A percentile compares a stretch with the other conserved stretches of the same genome.
Conservation (phyloP, 2,329 filamentous ascomycete genomes). For the Neonectria hederae region DNA sequence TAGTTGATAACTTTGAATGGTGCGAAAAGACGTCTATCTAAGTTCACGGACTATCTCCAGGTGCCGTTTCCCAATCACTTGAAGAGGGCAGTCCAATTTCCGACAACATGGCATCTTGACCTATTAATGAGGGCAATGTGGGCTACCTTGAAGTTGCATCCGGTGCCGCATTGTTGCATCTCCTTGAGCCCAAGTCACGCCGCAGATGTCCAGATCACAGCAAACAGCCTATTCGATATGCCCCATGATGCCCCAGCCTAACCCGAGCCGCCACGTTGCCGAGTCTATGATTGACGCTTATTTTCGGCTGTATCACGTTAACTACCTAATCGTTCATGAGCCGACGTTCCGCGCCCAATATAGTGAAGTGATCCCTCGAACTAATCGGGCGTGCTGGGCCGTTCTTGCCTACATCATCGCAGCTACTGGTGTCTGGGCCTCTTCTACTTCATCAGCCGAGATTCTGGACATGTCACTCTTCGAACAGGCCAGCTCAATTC, state of each 20-base stretch:
- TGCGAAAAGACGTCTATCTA: constrained; percentile 45
- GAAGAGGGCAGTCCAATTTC: constrained; percentile 44
- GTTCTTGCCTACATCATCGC: constrained; percentile 48
- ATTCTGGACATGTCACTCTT: constrained; percentile 43
- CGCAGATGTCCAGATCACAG: constrained; percentile 34
- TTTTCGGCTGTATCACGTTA: constrained; percentile 55
- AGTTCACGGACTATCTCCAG: constrained; percentile 41
- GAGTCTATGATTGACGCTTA: constrained; percentile 48
- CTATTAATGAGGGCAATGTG: constrained; percentile 48
- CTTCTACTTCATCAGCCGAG: constrained; percentile 32
- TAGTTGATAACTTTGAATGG: constrained; percentile 51
- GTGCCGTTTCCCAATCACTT: constrained; percentile 23
- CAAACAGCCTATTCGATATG: constrained; percentile 15
- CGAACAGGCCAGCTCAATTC: constrained; percentile 43
- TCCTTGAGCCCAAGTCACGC: constrained; percentile 46
- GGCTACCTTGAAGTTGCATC: constrained; percentile 59
- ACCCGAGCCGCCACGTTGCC: constrained; percentile 46
- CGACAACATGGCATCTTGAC: constrained; percentile 52
- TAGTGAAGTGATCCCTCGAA: constrained; percentile 46
- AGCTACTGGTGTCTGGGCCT: constrained; percentile 50
- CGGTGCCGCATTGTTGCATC: constrained; percentile 54
- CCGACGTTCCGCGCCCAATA: constrained; percentile 54
- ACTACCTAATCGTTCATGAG: constrained; percentile 59
- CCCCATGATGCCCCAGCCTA: constrained; percentile 42
- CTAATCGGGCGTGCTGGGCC: constrained; percentile 44